These are phyloP conservation scores for Aspergillus fischeri DNA, from an alignment of 2,329 filamentous ascomycete genomes.

Conservation along the genomic window DNA sequence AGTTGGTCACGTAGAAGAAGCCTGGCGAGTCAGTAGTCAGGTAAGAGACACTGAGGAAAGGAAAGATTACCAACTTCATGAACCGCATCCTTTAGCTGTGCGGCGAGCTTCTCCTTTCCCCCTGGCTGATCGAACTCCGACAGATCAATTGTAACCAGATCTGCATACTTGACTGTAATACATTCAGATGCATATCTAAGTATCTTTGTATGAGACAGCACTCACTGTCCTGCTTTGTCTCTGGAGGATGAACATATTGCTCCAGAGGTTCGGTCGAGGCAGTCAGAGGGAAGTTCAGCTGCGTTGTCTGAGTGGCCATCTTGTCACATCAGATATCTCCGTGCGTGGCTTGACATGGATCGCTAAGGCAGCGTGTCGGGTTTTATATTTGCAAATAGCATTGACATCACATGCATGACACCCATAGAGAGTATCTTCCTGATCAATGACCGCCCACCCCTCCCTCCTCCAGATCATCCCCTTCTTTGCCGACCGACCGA, in stretches of 20 bases:
- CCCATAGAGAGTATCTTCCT: too few species aligned
- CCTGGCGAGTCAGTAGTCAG: constrained; percentile 27
- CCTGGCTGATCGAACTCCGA: constrained; percentile 50
- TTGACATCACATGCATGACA: too few species aligned
- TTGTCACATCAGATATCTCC: too few species aligned
- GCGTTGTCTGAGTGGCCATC: constrained; percentile 2
- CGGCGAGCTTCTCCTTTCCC: constrained; percentile 51
- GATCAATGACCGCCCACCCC: too few species aligned
- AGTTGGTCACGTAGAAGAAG: constrained; percentile 62
- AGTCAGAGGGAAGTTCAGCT: not conserved
- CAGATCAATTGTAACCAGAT: constrained; percentile 53
- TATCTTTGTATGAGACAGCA: not conserved
- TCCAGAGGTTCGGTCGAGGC: constrained; percentile 2
- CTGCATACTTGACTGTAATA: constrained; percentile 30
- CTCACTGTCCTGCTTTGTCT: constrained; percentile 8
- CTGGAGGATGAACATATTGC: constrained; percentile 7
- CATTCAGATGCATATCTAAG: too few species aligned
- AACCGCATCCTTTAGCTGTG: constrained; percentile 52
- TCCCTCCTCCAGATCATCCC: too few species aligned
- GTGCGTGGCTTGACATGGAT: too few species aligned
- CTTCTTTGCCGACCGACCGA: too few species aligned
- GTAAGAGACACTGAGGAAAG: not conserved
- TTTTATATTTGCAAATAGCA: too few species aligned
- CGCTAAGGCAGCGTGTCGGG: too few species aligned
- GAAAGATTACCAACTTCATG: constrained; percentile 33